Conservation (phyloP, 2,329 filamentous ascomycete species). For the Fusarium sp. region DNA sequence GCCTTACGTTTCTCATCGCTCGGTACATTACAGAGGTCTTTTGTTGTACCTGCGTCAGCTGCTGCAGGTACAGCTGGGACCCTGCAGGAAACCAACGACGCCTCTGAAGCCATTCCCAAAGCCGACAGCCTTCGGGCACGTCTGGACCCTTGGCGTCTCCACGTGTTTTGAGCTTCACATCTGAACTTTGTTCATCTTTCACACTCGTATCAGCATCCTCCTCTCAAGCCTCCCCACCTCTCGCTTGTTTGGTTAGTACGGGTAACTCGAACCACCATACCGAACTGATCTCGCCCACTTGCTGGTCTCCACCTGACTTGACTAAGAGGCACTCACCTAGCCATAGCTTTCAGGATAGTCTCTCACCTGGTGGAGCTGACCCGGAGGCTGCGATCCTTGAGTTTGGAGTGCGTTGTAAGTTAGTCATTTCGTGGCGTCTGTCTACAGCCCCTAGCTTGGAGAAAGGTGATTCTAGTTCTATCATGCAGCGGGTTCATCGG, state of each 20-base stretch:
- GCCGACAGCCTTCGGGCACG: constrained; percentile 28
- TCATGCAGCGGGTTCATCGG: constrained; percentile 4
- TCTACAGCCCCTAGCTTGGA: constrained; percentile 27
- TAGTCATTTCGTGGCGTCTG: constrained; percentile 37
- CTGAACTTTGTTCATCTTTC: constrained; percentile 2
- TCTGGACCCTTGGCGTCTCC: constrained; percentile 35
- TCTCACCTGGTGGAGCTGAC: constrained; percentile 13
- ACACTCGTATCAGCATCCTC: constrained; percentile 12
- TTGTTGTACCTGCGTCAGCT: constrained; percentile 24
- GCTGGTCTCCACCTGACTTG: constrained; percentile 1
- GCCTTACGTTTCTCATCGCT: background rate
- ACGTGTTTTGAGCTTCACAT: constrained; percentile 24
- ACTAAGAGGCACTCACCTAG: constrained; percentile 1
- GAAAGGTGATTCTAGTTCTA: constrained; percentile 13
- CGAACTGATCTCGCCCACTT: constrained; percentile 1
- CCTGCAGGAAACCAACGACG: constrained; percentile 19
- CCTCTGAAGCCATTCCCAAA: constrained; percentile 14
- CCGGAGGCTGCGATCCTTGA: background rate
- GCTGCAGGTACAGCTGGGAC: constrained; percentile 29
- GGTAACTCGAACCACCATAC: constrained; percentile 2
- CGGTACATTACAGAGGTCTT: background rate
- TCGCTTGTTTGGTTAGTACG: constrained; percentile 6
- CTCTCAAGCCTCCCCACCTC: constrained; percentile 5
- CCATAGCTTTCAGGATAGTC: constrained; percentile 14
- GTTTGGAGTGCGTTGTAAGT: constrained; percentile 6